These are phyloP conservation scores for Trichoderma sp. DNA, from an alignment of 2,329 filamentous ascomycete genomes.

Conservation along the genomic window DNA sequence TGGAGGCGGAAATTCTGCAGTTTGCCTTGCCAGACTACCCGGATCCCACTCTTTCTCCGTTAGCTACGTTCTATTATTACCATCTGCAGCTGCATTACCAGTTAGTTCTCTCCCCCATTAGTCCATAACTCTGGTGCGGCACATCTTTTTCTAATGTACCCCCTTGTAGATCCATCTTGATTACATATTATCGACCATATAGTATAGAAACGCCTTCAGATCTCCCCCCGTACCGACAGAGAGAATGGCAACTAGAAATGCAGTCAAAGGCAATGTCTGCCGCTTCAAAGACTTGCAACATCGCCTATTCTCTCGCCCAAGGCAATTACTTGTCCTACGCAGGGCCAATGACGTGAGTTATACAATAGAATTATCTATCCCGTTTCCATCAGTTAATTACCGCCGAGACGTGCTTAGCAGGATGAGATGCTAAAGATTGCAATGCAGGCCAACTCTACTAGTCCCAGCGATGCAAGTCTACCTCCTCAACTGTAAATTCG, in stretches of 20 bases:
- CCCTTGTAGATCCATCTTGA: not conserved
- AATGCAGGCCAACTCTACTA: not conserved
- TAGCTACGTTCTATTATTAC: constrained; percentile 18
- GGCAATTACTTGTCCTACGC: constrained; percentile 13
- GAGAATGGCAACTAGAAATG: constrained; percentile 21
- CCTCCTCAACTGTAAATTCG: constrained; percentile 21
- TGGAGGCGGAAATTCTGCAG: constrained; percentile 11
- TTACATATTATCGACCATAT: constrained; percentile 12
- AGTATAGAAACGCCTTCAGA: constrained; percentile 12
- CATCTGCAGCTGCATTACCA: constrained; percentile 19
- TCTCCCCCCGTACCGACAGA: constrained; percentile 8
- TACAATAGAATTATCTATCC: not conserved
- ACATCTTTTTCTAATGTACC: not conserved
- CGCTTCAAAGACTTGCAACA: constrained; percentile 20
- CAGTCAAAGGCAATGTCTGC: constrained; percentile 17
- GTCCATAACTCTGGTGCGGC: too few species aligned
- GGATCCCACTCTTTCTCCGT: constrained; percentile 1
- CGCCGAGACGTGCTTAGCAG: too few species aligned
- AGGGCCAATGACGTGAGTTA: constrained; percentile 16
- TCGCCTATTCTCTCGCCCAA: constrained; percentile 16
- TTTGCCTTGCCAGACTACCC: constrained; percentile 9
- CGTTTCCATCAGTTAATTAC: not conserved
- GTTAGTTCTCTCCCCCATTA: not conserved
- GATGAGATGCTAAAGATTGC: not conserved
- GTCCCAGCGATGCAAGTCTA: constrained; percentile 21